Base-by-base conservation (phyloP, 768 basidiomycete species). In the Xerocomellus amylosporus region DNA sequence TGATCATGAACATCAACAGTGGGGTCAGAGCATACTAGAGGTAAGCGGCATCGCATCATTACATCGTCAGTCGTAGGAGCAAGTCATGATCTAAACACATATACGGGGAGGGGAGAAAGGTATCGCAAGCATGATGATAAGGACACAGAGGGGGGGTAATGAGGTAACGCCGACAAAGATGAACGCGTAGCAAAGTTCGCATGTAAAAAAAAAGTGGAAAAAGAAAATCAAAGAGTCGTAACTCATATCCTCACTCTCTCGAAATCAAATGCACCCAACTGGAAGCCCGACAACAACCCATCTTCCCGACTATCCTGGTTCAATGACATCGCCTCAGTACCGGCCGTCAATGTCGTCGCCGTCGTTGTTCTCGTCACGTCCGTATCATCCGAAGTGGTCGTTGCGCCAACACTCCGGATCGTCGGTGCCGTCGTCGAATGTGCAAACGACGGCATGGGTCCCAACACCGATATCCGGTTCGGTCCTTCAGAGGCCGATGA, bases 381-480 rank as follows among this genome's bases (percentile, higher is more conserved):
- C 0, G 71, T 71, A 9, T 71, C 69, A 8, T 65, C 65, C 9
- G 71, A 71, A 19, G 59, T 63, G 17, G 69, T 71, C 15, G 69
- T 71, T 24, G 60, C 58, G 13, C 67, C 71, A 28, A 71, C 55
- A 44, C 70, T 72, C 6, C 65, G 65, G 45, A 71, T 69, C 30
- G 71, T 71, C 3, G 69, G 66, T 42, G 69, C 54, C 1, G n/a
- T 58, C 43, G 57, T 58, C 3, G 69, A 71, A 36, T 53, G 65
- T 15, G 53, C 55, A 49, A 72, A 71, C 1, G 71, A 71, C 4
- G 69, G 69, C 71, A 71, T 72, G 5, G 69, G 69, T 1, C 69
- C 69, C 28, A 72, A 51, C 4, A 71, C 49, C 2, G 71, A 71
- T 8, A 61, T 15, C 1, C 71, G 71, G n/a, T 47, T 69, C 2